Evolutionary conservation across 805 yeast genomes (phyloP), one percentile per base, ranked within the genome.

Genomic region (Candida ipomoeae): DNA sequence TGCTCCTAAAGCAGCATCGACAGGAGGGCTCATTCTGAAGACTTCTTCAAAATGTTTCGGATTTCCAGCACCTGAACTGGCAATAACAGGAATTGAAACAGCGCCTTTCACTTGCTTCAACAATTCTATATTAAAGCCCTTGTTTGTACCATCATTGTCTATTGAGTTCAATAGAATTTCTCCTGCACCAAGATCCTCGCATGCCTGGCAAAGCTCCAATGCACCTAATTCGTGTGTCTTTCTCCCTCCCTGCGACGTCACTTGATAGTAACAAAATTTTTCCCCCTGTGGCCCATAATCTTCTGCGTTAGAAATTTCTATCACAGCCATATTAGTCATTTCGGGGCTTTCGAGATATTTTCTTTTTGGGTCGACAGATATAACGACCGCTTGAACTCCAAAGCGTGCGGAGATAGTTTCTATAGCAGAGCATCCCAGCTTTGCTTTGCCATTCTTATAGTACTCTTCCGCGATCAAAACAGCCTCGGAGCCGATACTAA

Each of bases 1-100:
- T 3, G 99, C 99, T 36, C 99, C 99, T 38, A 94, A 77, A 15
- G 99, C 98, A 40, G 99, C 99, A 70, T 94, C 99, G 1, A 94
- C 85, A 5, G 79, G 75, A 14, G 97, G 90, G 41, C 84, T 75
- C 62, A 70, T 53, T 42, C 74, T 76, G 63, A 94, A 94, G 2
- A 89, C 99, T 56, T 94, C 89, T 55, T 81, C 82, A 65, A 94
- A 94, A 70, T 94, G 98, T 45, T 75, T 79, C 1, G 99, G 99
- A 20, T 73, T 81, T 46, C 99, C 99, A 5, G 99, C 99, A 49
- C 99, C 99, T 54, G 95, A 85, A 6, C 97, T 90, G 0, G 99
- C 98, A 66, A 94, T 94, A 2, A 94, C 97, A 0, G 99, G 99
- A 44, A 95, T 86, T 0, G 74, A 71, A 5, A 89, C 96, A 0